phyloP scores from a whole-genome alignment of 163 green algal species.

The Scenedesmus sp. region DNA sequence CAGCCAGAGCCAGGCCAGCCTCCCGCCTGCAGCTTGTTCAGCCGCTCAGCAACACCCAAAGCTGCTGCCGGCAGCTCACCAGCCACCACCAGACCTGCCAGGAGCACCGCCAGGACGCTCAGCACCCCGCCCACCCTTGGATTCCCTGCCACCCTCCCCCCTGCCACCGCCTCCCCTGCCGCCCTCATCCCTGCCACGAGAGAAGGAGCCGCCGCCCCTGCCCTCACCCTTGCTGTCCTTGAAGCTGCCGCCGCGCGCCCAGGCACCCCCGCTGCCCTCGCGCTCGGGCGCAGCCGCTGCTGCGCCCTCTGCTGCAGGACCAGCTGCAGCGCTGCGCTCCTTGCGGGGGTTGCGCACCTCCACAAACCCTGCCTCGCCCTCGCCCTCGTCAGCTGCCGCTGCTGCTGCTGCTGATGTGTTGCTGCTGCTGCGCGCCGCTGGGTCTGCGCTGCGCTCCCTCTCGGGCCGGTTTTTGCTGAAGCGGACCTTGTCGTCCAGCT shows the following conservation, averaged over 20 bases:
- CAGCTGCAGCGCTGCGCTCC: conserved; percentile 18
- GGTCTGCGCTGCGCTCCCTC: conserved; percentile 16
- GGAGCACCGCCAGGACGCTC: background rate
- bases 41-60: background rate
- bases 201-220: background rate
- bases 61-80: background rate
- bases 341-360: conserved; percentile 24
- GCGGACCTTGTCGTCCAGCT: conserved; percentile 65
- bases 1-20: background rate
- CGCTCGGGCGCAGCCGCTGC: background rate
- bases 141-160: background rate
- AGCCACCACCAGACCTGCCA: conserved; percentile 28
- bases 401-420: background rate
- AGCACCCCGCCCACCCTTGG: conserved; percentile 4
- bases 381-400: conserved; percentile 22
- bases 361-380: conserved; percentile 32
- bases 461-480: conserved; percentile 55
- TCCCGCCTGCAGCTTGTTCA: background rate
- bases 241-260: background rate
- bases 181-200: background rate
- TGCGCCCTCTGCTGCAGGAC: background rate
- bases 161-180: conserved; percentile 25
- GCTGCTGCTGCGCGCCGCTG: background rate
- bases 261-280: background rate
- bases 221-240: background rate